Conservation (phyloP, 805 yeast genomes). For the Hanseniaspora mollemarum region DNA sequence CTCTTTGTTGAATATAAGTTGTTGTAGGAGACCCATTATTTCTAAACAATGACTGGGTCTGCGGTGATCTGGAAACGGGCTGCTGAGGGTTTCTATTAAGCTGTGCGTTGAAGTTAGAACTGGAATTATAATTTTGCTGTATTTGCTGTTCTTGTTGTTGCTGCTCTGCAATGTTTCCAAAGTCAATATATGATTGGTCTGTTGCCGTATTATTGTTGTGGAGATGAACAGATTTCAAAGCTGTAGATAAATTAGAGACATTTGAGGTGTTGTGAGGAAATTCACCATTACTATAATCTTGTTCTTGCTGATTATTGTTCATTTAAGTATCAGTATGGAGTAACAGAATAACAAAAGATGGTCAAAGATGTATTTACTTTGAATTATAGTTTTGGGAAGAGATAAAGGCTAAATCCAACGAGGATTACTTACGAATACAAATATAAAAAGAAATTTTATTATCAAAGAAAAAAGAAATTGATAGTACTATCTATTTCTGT, state of each 20-base stretch:
- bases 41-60: constrained; percentile 11
- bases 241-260: constrained; percentile 30
- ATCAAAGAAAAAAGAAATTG: neutral
- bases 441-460: neutral
- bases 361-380: neutral
- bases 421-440: no score
- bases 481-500: no score
- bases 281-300: no score
- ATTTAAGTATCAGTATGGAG: neutral
- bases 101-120: constrained; percentile 24
- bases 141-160: constrained; percentile 18
- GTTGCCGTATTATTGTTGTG: constrained; percentile 24
- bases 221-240: constrained; percentile 29
- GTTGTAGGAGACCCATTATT: constrained; percentile 16
- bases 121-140: constrained; percentile 15
- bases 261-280: constrained; percentile 12
- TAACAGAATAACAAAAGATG: no score
- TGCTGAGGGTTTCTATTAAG: constrained; percentile 10
- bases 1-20: constrained; percentile 16
- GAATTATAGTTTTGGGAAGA: no score
- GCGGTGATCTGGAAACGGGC: constrained; percentile 8
- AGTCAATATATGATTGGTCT: constrained; percentile 26
- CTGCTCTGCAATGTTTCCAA: constrained; percentile 19
- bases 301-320: neutral
- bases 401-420: no score